Evolutionary conservation across 352 stramenopile genomes (phyloP).

Genomic region (Elongisporangium prolatum): DNA sequence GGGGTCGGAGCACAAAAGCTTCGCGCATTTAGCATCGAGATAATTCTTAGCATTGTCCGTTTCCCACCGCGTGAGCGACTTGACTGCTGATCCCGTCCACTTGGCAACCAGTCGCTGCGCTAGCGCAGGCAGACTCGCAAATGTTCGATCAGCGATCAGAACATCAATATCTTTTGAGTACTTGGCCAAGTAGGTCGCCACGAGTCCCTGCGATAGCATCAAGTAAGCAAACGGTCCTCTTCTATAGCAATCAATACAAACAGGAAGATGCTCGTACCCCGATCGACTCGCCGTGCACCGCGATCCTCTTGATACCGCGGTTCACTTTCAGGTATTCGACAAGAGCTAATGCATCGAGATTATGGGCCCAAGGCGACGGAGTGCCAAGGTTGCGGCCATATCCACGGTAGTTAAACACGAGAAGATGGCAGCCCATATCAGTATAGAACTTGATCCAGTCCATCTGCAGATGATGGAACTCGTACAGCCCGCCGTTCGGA

Average conservation of each 20-base stretch:
- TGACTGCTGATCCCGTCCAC: conserved; percentile 64
- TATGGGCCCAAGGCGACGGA: conserved; percentile 56
- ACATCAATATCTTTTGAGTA: conserved; percentile 59
- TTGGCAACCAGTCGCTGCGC: conserved; percentile 70
- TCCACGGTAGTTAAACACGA: conserved; percentile 86
- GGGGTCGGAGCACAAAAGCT: conserved; percentile 79
- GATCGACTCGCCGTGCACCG: conserved; percentile 82
- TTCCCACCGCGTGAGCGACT: conserved; percentile 72
- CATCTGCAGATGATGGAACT: conserved; percentile 87
- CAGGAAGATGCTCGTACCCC: conserved; percentile 10
- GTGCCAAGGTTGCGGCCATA: conserved; percentile 71
- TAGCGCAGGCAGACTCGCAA: conserved; percentile 71
- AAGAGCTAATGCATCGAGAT: conserved; percentile 68
- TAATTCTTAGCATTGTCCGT: conserved; percentile 80
- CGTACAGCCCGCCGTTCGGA: conserved; percentile 81
- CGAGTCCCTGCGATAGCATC: conserved; percentile 30
- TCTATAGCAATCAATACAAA: not conserved
- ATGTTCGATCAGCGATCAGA: conserved; percentile 77
- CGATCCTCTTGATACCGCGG: conserved; percentile 49
- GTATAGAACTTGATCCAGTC: conserved; percentile 89
- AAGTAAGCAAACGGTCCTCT: not conserved
- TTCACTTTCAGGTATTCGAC: conserved; percentile 61
- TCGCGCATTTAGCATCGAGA: conserved; percentile 61
- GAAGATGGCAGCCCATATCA: conserved; percentile 66
- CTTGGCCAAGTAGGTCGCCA: conserved; percentile 62